Evolutionary conservation across 305 asterid species (phyloP).

Genomic region (Solanum chacoense): DNA sequence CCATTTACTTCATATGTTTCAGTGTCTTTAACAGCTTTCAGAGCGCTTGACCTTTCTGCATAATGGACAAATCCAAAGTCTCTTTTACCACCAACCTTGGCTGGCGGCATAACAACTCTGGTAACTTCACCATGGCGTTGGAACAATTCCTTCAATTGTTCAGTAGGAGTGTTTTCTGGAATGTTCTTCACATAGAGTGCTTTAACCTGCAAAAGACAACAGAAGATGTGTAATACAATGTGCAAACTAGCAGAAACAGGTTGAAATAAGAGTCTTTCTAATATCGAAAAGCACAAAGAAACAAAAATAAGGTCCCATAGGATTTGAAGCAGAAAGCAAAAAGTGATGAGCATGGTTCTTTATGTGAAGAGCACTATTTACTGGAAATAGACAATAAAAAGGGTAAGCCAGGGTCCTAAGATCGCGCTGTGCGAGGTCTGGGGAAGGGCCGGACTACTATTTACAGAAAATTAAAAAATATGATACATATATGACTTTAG

Average conservation of each 20-base stretch:
- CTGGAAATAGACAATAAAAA: neutral
- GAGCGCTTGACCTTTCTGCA: conserved; percentile 89
- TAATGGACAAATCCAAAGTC: conserved; percentile 85
- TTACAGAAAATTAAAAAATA: neutral
- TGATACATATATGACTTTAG: neutral
- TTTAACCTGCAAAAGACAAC: conserved; percentile 52
- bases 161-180: conserved; percentile 75
- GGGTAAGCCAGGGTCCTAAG: neutral
- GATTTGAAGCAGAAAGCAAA: neutral
- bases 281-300: neutral
- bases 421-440: neutral
- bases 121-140: conserved; percentile 84
- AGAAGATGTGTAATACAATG: neutral
- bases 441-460: neutral
- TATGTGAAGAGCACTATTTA: neutral
- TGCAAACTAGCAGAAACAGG: neutral
- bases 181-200: conserved; percentile 89
- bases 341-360: neutral
- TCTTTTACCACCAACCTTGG: conserved; percentile 85
- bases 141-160: conserved; percentile 71
- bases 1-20: conserved; percentile 84
- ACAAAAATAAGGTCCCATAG: neutral
- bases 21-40: conserved; percentile 77
- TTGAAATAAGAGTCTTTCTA: neutral
- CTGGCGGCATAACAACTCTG: conserved; percentile 92